These are phyloP conservation scores for Golubevia sp. DNA, from an alignment of 1,284 basidiomycete genomes.

Conservation along the genomic window DNA sequence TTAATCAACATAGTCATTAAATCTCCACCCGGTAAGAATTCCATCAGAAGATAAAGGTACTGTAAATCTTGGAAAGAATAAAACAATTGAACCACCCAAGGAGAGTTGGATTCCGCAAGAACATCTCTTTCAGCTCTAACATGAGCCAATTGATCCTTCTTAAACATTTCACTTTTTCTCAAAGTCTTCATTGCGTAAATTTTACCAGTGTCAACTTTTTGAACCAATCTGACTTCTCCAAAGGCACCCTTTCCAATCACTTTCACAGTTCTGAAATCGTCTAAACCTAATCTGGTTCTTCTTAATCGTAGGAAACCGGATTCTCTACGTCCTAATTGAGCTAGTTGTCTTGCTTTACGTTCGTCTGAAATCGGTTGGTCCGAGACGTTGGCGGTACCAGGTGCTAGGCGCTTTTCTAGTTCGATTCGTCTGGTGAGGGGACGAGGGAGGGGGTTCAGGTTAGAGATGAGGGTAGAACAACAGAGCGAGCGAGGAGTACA, in stretches of 20 bases:
- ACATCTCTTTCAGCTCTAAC: constrained; percentile 98
- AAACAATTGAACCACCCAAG: constrained; percentile 97
- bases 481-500: neutral
- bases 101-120: constrained; percentile 93
- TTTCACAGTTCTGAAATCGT: constrained; percentile 95
- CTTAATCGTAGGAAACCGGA: constrained; percentile 77
- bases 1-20: constrained; percentile 99
- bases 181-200: constrained; percentile 99
- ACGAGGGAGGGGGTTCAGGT: neutral
- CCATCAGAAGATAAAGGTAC: constrained; percentile 98
- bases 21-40: constrained; percentile 96
- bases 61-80: constrained; percentile 98
- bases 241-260: constrained; percentile 99
- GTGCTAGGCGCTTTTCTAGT: constrained; percentile 83
- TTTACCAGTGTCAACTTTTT: constrained; percentile 95
- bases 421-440: constrained; percentile 76
- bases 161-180: constrained; percentile 98
- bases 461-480: neutral
- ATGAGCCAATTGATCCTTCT: constrained; percentile 96
- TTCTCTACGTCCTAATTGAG: constrained; percentile 87
- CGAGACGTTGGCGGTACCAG: constrained; percentile 64
- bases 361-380: constrained; percentile 67
- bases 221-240: constrained; percentile 93
- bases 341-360: constrained; percentile 85
- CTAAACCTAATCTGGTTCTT: constrained; percentile 86